phyloP scores from a whole-genome alignment of 257 asterid species.

The Solanum microdontum region DNA sequence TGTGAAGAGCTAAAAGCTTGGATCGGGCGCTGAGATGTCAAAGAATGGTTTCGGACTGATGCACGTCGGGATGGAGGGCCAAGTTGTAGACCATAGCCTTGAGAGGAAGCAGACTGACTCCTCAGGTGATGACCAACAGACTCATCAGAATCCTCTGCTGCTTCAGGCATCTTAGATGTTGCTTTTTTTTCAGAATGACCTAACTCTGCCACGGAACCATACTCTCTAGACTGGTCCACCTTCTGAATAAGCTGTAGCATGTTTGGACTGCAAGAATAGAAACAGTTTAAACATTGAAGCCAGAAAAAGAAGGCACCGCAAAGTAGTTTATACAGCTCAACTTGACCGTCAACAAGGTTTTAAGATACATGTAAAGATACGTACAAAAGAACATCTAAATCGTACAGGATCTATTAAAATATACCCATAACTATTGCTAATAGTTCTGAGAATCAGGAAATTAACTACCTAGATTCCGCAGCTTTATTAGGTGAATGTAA shows the following conservation, averaged over 20 bases:
- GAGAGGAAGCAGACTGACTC: slow-evolving; percentile 49
- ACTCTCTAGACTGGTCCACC: slow-evolving; percentile 68
- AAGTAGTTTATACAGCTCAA: background rate
- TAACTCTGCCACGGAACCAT: slow-evolving; percentile 24
- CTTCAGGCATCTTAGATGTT: slow-evolving; percentile 39
- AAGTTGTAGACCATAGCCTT: slow-evolving; percentile 86
- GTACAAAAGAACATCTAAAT: background rate
- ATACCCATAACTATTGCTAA: background rate
- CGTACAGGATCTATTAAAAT: background rate
- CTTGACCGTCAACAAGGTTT: background rate
- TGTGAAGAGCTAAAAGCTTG: slow-evolving; percentile 20
- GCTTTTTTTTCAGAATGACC: slow-evolving; percentile 29
- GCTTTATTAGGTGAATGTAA: slow-evolving; percentile 22
- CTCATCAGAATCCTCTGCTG: slow-evolving; percentile 41
- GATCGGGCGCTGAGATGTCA: slow-evolving; percentile 34
- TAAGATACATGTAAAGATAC: background rate
- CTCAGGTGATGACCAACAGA: slow-evolving; percentile 35
- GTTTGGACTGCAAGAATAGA: slow-evolving; percentile 50
- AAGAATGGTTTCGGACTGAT: slow-evolving; percentile 31
- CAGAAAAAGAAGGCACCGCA: background rate
- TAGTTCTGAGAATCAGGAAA: background rate
- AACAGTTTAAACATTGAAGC: slow-evolving; percentile 1
- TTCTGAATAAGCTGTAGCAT: slow-evolving; percentile 91
- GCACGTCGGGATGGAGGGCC: slow-evolving; percentile 75
- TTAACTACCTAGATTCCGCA: slow-evolving; percentile 44